Base-by-base conservation (phyloP, 1,284 basidiomycete genomes). In the Ceraceosorus guamensis region DNA sequence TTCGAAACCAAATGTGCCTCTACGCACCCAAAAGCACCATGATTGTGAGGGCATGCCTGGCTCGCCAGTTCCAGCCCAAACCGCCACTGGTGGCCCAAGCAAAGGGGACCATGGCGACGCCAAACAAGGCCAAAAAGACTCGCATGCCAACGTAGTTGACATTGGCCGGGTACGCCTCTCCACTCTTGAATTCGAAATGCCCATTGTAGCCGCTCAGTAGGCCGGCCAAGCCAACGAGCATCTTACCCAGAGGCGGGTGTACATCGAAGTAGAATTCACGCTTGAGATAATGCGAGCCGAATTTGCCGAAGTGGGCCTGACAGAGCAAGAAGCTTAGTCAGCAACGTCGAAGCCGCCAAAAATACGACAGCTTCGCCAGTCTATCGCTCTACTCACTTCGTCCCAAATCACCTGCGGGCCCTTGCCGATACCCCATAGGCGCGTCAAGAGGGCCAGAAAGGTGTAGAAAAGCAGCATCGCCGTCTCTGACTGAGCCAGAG, bases 211-310 rank as follows among this genome's bases (percentile, higher is more conserved):
- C 93, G 4, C 89, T 83, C 60, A 98, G 78, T 53, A 91, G 80
- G 24, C 95, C 93, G 2, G 87, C 90, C 16, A 98, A 82, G 5
- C 91, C 93, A 53, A 98, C 93, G 55, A 98, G 83, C 91, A 98
- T 97, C 81, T 98, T 98, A 24, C 95, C 93, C 37, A 98, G 82
- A 0, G 93, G 93, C 2, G 93, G 93, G 75, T 98, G 93, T n/a
- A 67, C 63, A 35, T 71, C 63, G 52, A 70, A 68, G 65, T 75
- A 75, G 60, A 76, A 71, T 55, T 71, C 62, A 71, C 90, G 87
- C 76, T 92, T 91, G 76, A 98, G 78, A 78, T 98, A 98, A 78
- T 95, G 88, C 31, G 90, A 90, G 55, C 90, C 73, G 46, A 75
- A 75, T 54, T 75, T 75, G 49, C 73, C 73, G 50, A 76, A 76